phyloP scores from a whole-genome alignment of 2,329 filamentous ascomycete genomes.

The Clarireedia sp. region DNA sequence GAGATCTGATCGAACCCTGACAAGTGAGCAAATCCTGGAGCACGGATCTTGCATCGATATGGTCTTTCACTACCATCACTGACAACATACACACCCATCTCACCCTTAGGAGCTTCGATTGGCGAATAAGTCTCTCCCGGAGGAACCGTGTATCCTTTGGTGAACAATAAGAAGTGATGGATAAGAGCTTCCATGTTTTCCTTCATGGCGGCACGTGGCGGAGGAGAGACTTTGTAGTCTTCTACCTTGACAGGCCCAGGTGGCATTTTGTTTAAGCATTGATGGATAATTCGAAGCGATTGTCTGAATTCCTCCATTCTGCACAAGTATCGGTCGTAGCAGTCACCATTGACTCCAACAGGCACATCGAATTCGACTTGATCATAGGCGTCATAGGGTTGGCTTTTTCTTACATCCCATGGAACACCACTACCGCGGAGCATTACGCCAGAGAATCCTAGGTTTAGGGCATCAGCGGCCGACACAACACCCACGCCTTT shows the following conservation, averaged over 20 bases:
- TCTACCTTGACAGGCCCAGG: slow-evolving; percentile 88
- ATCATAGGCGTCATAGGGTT: slow-evolving; percentile 96
- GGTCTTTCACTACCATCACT: slow-evolving; percentile 94
- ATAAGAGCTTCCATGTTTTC: slow-evolving; percentile 99
- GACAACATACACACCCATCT: slow-evolving; percentile 97
- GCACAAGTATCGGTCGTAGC: slow-evolving; percentile 98
- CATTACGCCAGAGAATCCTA: slow-evolving; percentile 96
- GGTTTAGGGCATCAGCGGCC: slow-evolving; percentile 91
- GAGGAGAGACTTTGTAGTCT: slow-evolving; percentile 97
- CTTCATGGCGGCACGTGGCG: slow-evolving; percentile 97
- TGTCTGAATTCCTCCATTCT: slow-evolving; percentile 99
- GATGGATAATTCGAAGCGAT: slow-evolving; percentile 94
- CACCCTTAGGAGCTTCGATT: slow-evolving; percentile 99
- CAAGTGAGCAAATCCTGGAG: slow-evolving; percentile 93
- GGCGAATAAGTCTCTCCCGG: slow-evolving; percentile 97
- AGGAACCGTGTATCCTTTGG: slow-evolving; percentile 94
- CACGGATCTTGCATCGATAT: slow-evolving; percentile 95
- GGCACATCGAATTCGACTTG: slow-evolving; percentile 97
- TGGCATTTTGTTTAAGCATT: slow-evolving; percentile 99
- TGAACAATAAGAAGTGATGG: slow-evolving; percentile 97
- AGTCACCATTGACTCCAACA: slow-evolving; percentile 93
- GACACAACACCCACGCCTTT: slow-evolving; percentile 86
- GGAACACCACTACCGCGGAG: slow-evolving; percentile 92
- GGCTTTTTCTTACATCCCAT: slow-evolving; percentile 93
- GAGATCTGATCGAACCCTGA: slow-evolving; percentile 89